Evolutionary conservation across 2,329 filamentous ascomycete species (phyloP).

Genomic region (Pseudopyrenochaeta lycopersici): DNA sequence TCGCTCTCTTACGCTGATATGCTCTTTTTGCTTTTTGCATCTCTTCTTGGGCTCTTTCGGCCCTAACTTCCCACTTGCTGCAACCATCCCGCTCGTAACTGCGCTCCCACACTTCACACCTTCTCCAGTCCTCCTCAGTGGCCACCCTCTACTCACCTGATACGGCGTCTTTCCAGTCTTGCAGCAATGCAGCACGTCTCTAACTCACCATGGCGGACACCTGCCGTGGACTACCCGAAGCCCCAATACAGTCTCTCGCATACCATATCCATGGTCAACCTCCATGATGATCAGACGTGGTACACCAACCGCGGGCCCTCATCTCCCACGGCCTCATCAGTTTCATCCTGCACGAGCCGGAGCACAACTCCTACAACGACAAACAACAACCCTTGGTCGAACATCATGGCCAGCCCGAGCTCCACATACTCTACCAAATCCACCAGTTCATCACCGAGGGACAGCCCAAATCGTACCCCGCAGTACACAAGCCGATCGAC

Average conservation of each 20-base stretch:
- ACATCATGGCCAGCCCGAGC: slow-evolving; percentile 42
- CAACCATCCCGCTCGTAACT: slow-evolving; percentile 19
- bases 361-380: slow-evolving; percentile 48
- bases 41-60: slow-evolving; percentile 25
- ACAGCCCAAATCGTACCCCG: slow-evolving; percentile 48
- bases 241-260: slow-evolving; percentile 48
- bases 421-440: slow-evolving; percentile 42
- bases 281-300: slow-evolving; percentile 50
- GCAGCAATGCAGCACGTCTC: slow-evolving; percentile 47
- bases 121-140: slow-evolving; percentile 30
- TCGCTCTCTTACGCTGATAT: slow-evolving; percentile 34
- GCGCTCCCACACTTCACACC: slow-evolving; percentile 22
- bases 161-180: slow-evolving; percentile 21
- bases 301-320: slow-evolving; percentile 43
- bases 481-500: slow-evolving; percentile 50
- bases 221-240: slow-evolving; percentile 42
- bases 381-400: slow-evolving; percentile 51
- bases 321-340: slow-evolving; percentile 51
- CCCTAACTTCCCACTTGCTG: slow-evolving; percentile 18
- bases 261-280: slow-evolving; percentile 52
- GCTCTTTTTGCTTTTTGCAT: slow-evolving; percentile 41
- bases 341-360: slow-evolving; percentile 49
- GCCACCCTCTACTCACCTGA: slow-evolving; percentile 31
- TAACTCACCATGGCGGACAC: slow-evolving; percentile 47
- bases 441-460: slow-evolving; percentile 42